A percentile compares a stretch with the other conserved stretches of the same genome.
phyloP scores from a whole-genome alignment of 768 basidiomycete genomes.

The Cubamyces sp. region DNA sequence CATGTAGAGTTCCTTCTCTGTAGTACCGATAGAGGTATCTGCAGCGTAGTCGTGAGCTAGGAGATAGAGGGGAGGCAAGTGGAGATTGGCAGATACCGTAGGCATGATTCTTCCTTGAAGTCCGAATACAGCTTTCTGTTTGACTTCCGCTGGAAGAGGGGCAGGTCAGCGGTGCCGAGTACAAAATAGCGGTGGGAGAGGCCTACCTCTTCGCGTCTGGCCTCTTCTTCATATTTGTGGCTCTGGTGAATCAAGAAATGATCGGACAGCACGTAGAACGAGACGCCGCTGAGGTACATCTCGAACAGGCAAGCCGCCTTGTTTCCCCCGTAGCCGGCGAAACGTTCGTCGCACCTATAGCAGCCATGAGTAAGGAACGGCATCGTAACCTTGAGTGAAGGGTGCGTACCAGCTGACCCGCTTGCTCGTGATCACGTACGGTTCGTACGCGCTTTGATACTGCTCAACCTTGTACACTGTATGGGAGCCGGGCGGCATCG shows the following conservation, averaged over 20 bases:
- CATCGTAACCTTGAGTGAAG: slow-evolving; percentile 4
- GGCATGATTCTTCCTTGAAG: slow-evolving; percentile 77
- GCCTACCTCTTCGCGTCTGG: slow-evolving; percentile 68
- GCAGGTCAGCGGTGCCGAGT: not conserved
- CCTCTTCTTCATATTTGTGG: slow-evolving; percentile 78
- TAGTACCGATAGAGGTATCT: slow-evolving; percentile 70
- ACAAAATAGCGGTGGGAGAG: not conserved
- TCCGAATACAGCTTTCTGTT: slow-evolving; percentile 80
- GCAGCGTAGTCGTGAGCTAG: not conserved
- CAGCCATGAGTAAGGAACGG: slow-evolving; percentile 11
- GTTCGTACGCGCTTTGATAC: slow-evolving; percentile 87
- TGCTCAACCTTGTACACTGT: slow-evolving; percentile 74
- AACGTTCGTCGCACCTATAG: slow-evolving; percentile 88
- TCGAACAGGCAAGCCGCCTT: slow-evolving; percentile 93
- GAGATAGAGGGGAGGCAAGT: not conserved
- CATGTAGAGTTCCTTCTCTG: slow-evolving; percentile 52
- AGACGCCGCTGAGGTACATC: slow-evolving; percentile 86
- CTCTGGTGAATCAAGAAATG: slow-evolving; percentile 91
- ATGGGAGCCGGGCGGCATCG: slow-evolving; percentile 58
- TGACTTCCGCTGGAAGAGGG: slow-evolving; percentile 58
- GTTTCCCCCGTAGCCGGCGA: slow-evolving; percentile 90
- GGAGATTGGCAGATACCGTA: slow-evolving; percentile 47
- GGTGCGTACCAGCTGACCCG: slow-evolving; percentile 66
- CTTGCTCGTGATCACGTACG: slow-evolving; percentile 83
- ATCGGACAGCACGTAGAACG: slow-evolving; percentile 82